A percentile compares a stretch with the other conserved stretches of the same genome.
Evolutionary conservation across 2,329 filamentous ascomycete species (phyloP).

Genomic region (Ascochyta clinopodiicola): DNA sequence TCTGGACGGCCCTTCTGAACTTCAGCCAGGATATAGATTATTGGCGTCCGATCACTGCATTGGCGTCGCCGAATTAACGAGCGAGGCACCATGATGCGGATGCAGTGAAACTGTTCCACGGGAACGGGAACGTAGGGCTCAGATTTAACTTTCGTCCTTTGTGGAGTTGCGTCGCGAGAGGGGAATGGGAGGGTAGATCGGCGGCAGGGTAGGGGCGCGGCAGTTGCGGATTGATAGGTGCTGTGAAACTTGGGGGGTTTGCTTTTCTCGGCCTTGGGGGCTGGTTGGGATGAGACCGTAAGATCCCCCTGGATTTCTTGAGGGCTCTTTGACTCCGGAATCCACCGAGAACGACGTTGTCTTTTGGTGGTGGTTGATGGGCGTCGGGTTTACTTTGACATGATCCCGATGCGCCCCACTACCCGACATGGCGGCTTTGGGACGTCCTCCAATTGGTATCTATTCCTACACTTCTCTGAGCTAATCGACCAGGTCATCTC

Average conservation of each 20-base stretch:
- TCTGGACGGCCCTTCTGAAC: slow-evolving; percentile 4
- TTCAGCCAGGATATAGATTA: slow-evolving; percentile 4
- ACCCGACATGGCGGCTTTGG: not conserved
- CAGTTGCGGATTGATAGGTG: not conserved
- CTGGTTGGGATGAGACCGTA: not conserved
- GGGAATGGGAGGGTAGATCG: not conserved
- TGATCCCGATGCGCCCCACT: not conserved
- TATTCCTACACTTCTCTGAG: no score
- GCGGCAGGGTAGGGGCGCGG: slow-evolving; percentile 1
- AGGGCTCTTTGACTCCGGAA: not conserved
- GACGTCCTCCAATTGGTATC: no score
- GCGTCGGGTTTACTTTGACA: not conserved
- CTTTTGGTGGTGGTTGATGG: not conserved
- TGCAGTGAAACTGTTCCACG: slow-evolving; percentile 7
- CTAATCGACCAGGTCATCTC: no score
- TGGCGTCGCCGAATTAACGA: slow-evolving; percentile 11
- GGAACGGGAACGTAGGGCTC: slow-evolving; percentile 9
- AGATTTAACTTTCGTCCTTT: slow-evolving; percentile 3
- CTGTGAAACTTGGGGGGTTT: slow-evolving; percentile 1
- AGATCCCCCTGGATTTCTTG: not conserved
- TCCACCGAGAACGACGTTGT: not conserved
- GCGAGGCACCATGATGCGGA: not conserved
- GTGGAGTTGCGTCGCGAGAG: not conserved
- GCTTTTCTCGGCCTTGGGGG: not conserved
- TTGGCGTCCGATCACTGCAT: not conserved